Evolutionary conservation across 2,329 filamentous ascomycete species (phyloP).

Genomic region (Fusarium chlamydosporum): DNA sequence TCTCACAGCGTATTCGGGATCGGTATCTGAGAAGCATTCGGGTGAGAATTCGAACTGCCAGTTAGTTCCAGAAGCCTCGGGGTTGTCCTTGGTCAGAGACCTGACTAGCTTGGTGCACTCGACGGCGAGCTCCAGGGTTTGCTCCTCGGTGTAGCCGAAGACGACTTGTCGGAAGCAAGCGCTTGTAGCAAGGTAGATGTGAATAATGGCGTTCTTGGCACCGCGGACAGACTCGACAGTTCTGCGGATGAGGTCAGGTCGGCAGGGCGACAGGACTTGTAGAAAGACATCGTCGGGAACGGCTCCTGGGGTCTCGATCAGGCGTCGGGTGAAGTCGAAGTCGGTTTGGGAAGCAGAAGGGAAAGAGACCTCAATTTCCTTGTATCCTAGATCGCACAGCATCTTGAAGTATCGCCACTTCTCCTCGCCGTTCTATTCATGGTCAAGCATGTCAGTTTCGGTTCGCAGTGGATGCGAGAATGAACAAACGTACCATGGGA

Average conservation of each 20-base stretch:
- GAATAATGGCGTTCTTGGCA: conserved; percentile 92
- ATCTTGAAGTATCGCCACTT: conserved; percentile 97
- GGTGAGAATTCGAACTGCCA: conserved; percentile 89
- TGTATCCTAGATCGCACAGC: conserved; percentile 92
- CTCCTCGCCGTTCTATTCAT: conserved; percentile 84
- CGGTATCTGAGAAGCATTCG: conserved; percentile 91
- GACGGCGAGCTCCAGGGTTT: conserved; percentile 85
- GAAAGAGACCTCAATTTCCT: conserved; percentile 97
- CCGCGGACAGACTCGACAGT: conserved; percentile 92
- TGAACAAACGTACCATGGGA: conserved; percentile 78
- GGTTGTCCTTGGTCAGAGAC: conserved; percentile 87
- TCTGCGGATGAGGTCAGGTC: conserved; percentile 86
- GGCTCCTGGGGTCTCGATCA: conserved; percentile 71
- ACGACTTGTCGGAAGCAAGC: conserved; percentile 94
- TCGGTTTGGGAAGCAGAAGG: conserved; percentile 95
- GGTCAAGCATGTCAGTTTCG: not conserved
- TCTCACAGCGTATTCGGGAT: conserved; percentile 83
- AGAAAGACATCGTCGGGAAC: conserved; percentile 81
- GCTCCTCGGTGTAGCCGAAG: conserved; percentile 87
- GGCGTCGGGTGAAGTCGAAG: conserved; percentile 91
- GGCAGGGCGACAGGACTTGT: conserved; percentile 92
- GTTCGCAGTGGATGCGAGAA: not conserved
- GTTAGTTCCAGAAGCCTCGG: conserved; percentile 68
- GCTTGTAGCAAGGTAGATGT: conserved; percentile 96
- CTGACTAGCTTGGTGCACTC: conserved; percentile 88